Base-by-base conservation (phyloP, 2,329 filamentous ascomycete genomes). In the Cladosporium sp. region DNA sequence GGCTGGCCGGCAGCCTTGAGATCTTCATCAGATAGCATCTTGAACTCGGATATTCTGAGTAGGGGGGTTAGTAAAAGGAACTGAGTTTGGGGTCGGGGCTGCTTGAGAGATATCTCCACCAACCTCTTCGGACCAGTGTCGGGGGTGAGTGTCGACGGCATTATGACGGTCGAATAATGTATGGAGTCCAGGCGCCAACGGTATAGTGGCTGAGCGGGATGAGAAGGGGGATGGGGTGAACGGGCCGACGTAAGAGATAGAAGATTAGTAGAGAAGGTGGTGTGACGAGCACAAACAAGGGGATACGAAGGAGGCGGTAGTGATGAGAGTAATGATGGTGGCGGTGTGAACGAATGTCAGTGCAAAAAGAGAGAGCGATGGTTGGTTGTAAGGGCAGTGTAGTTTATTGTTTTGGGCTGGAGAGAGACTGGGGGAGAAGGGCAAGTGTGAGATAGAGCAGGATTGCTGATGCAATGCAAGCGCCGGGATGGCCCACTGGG, bases 21-120 rank as follows among this genome's bases (percentile, higher is more conserved):
- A 33, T 48, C 45, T 15, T 48, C 45, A 27, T 48, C 45, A 13
- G 45, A 48, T 16, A 48, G n/a, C 36, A 48, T 40, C 13, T 48
- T 27, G 38, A 48, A 48, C 4, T 32, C 38, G 25, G 45, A 30
- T 5, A 32, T 25, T 40, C 45, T 48, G 36, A 25, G 7, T 7
- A 22, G 16, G 18, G n/a, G 19, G 39, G 45, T 12, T 5, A 35
- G 22, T 9, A 3, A 16, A 16, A 16, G 15, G 32, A 16, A n/a
- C 32, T n/a, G 12, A 16, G 32, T 35, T 35, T 35, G 32, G 32
- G 7, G 4, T n/a, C 7, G 32, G 32, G 30, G 32, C n/a, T 35
- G 32, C 32, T 35, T 7, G 32, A 16, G 32, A 7, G 32, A 35
- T 16, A 35, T 35, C 32, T 35, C 32, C 32, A 35, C 32, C 32